phyloP scores from a whole-genome alignment of 1,139 yeast genomes.

The Geotrichum europaeum region DNA sequence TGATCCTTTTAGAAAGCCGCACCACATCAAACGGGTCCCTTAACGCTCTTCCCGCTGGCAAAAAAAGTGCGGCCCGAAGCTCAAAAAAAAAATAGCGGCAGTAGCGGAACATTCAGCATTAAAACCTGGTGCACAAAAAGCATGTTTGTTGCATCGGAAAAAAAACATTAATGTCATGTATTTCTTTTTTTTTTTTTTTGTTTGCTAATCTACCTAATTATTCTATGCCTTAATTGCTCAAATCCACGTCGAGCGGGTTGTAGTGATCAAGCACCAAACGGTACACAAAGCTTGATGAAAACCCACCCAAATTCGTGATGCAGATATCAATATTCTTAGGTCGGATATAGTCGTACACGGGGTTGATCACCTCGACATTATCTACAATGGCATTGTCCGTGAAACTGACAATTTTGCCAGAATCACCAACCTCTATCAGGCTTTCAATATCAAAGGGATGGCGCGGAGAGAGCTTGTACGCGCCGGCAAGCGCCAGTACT shows the following conservation, averaged over 20 bases:
- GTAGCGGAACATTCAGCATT: too few species aligned
- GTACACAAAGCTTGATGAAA: slow-evolving; percentile 92
- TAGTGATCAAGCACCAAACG: slow-evolving; percentile 94
- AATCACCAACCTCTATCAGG: slow-evolving; percentile 87
- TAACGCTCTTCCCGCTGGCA: too few species aligned
- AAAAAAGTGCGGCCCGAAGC: too few species aligned
- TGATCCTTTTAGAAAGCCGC: too few species aligned
- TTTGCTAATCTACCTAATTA: background rate
- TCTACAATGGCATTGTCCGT: slow-evolving; percentile 56
- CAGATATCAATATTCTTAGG: slow-evolving; percentile 94
- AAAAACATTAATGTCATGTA: background rate
- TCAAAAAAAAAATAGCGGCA: too few species aligned
- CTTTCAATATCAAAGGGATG: slow-evolving; percentile 90
- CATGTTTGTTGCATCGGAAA: too few species aligned
- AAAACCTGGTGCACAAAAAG: too few species aligned
- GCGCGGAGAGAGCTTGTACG: slow-evolving; percentile 85
- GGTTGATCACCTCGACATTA: slow-evolving; percentile 81
- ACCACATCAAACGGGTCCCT: too few species aligned
- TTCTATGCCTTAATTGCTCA: slow-evolving; percentile 7
- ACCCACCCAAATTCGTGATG: slow-evolving; percentile 93
- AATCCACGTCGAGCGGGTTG: slow-evolving; percentile 67
- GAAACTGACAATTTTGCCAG: slow-evolving; percentile 74
- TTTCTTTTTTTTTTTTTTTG: too few species aligned
- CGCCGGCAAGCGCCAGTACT: slow-evolving; percentile 90
- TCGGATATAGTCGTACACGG: slow-evolving; percentile 84